Conservation (phyloP, 805 yeast genomes). For the Wickerhamomyces bisporus region DNA sequence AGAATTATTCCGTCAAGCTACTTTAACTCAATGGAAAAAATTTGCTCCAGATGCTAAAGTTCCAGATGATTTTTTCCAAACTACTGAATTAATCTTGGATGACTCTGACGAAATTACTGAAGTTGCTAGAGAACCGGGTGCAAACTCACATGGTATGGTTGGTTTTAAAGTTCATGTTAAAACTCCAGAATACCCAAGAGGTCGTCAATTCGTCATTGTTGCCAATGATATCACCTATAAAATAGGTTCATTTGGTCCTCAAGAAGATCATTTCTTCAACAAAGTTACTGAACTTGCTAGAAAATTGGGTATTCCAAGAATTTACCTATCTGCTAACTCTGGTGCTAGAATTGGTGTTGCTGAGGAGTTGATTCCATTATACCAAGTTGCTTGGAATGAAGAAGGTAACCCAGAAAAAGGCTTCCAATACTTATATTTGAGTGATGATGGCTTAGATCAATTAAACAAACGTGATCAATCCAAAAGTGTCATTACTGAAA, state of each 20-base stretch:
- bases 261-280: constrained; percentile 88
- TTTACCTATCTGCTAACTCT: constrained; percentile 94
- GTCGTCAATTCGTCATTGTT: constrained; percentile 87
- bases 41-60: constrained; percentile 47
- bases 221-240: constrained; percentile 97
- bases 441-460: constrained; percentile 55
- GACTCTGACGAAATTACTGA: constrained; percentile 78
- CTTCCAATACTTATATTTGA: constrained; percentile 80
- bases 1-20: constrained; percentile 93
- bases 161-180: constrained; percentile 87
- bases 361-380: constrained; percentile 86
- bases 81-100: constrained; percentile 77
- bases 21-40: constrained; percentile 78
- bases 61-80: constrained; percentile 74
- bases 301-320: constrained; percentile 87
- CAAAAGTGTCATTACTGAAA: constrained; percentile 66
- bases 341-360: constrained; percentile 99
- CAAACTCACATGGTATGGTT: constrained; percentile 95
- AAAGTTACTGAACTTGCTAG: constrained; percentile 91
- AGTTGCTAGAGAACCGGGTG: constrained; percentile 93
- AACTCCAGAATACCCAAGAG: constrained; percentile 96
- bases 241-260: constrained; percentile 98
- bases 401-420: constrained; percentile 74
- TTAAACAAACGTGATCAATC: constrained; percentile 57
- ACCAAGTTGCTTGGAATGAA: constrained; percentile 91